Percentiles rank a stretch among this genome's conserved stretches.
Evolutionary conservation across 2,329 filamentous ascomycete genomes (phyloP).

Genomic region (Thielaviopsis cerberus): DNA sequence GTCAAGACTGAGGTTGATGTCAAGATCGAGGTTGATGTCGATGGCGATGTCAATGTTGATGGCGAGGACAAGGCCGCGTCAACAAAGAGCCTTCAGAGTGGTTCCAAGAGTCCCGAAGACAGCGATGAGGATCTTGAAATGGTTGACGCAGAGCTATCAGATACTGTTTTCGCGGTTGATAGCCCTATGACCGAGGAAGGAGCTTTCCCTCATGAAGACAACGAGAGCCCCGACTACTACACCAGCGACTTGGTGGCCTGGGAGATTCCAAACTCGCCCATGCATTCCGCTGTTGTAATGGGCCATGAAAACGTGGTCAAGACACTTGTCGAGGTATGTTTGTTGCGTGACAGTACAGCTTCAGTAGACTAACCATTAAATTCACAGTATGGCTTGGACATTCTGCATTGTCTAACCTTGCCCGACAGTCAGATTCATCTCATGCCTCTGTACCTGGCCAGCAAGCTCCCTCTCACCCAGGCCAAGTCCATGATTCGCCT

Average conservation of each 20-base stretch:
- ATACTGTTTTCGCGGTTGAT: constrained; percentile 35
- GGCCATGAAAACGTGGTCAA: constrained; percentile 53
- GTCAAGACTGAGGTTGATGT: no score
- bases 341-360: no score
- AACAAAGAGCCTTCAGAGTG: no score
- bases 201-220: constrained; percentile 32
- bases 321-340: constrained; percentile 40
- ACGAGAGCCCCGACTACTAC: constrained; percentile 56
- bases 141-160: constrained; percentile 31
- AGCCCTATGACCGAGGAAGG: no score
- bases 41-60: no score
- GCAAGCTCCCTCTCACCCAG: constrained; percentile 42
- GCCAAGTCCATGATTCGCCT: constrained; percentile 45
- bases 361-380: not conserved
- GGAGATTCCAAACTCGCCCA: constrained; percentile 54
- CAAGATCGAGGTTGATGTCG: no score
- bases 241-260: constrained; percentile 63
- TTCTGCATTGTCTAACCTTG: constrained; percentile 53
- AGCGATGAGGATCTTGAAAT: constrained; percentile 25
- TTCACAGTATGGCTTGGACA: constrained; percentile 55
- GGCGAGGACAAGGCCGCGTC: no score
- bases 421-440: no score
- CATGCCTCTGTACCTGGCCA: constrained; percentile 49
- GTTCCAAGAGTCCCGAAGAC: no score
- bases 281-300: constrained; percentile 61